phyloP scores from a whole-genome alignment of 352 stramenopile species.

The Pythium monospermum region DNA sequence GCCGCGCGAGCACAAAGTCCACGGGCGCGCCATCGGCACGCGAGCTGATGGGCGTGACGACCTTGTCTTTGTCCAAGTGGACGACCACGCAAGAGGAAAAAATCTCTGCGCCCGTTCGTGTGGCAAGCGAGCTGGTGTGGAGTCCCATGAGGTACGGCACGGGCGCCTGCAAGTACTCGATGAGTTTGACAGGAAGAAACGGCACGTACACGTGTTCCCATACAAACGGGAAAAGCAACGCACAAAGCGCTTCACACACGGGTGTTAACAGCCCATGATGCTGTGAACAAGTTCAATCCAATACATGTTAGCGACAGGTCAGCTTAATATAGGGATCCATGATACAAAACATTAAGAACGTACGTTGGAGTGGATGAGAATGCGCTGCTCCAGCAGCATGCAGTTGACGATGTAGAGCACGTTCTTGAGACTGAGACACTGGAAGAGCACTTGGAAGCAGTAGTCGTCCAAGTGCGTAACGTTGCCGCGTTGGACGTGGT shows the following conservation, averaged over 20 bases:
- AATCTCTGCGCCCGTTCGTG: slow-evolving; percentile 58
- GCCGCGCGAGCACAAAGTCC: slow-evolving; percentile 44
- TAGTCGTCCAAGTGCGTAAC: slow-evolving; percentile 63
- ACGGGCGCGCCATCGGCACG: slow-evolving; percentile 41
- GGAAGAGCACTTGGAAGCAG: slow-evolving; percentile 78
- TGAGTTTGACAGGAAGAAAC: slow-evolving; percentile 73
- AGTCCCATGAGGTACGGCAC: slow-evolving; percentile 84
- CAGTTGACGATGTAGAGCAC: slow-evolving; percentile 80
- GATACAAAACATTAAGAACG: slow-evolving; percentile 3
- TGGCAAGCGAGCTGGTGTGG: slow-evolving; percentile 78
- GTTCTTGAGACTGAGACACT: slow-evolving; percentile 74
- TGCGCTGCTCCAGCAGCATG: slow-evolving; percentile 77
- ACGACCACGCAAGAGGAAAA: slow-evolving; percentile 80
- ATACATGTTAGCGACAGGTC: neutral
- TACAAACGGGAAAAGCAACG: slow-evolving; percentile 77
- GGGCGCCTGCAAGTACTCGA: slow-evolving; percentile 82
- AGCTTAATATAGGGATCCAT: no score
- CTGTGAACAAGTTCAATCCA: slow-evolving; percentile 22
- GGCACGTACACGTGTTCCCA: slow-evolving; percentile 88
- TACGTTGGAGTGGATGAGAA: slow-evolving; percentile 80
- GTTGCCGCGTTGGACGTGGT: slow-evolving; percentile 60
- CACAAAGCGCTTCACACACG: slow-evolving; percentile 70
- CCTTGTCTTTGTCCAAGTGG: slow-evolving; percentile 81
- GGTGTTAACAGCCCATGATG: slow-evolving; percentile 65
- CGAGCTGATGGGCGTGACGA: slow-evolving; percentile 66